phyloP scores from a whole-genome alignment of 257 asterid species.

The Solanum medicagineum region DNA sequence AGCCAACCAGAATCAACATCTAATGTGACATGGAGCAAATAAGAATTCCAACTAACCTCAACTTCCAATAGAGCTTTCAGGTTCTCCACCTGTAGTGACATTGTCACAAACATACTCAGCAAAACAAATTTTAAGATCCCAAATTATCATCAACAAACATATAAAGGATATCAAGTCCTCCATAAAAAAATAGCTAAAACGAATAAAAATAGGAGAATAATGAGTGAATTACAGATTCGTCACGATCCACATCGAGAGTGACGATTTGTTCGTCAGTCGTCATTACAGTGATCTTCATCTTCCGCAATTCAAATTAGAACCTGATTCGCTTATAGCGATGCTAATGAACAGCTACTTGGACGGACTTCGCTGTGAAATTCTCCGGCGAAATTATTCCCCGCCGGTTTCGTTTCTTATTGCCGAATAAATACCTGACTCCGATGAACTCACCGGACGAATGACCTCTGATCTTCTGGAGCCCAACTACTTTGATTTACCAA shows the following conservation, averaged over 20 bases:
- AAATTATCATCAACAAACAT: background rate
- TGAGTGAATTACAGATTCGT: conserved; percentile 59
- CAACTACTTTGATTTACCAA: background rate
- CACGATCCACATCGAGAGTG: conserved; percentile 77
- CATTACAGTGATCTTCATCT: conserved; percentile 96
- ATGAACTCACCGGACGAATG: background rate
- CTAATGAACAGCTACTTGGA: background rate
- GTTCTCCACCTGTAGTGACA: conserved; percentile 71
- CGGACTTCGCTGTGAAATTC: background rate
- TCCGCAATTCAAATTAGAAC: background rate
- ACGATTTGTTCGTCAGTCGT: conserved; percentile 87
- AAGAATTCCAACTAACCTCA: conserved; percentile 46
- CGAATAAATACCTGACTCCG: background rate
- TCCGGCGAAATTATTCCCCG: background rate
- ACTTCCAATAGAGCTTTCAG: conserved; percentile 93
- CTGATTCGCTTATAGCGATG: background rate
- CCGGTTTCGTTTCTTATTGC: background rate
- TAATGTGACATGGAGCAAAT: background rate
- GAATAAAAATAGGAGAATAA: background rate
- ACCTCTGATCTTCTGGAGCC: background rate
- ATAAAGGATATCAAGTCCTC: background rate
- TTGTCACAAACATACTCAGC: background rate
- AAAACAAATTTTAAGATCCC: background rate
- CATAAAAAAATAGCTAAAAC: background rate
- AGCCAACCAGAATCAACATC: background rate